A percentile compares a stretch with the other conserved stretches of the same genome.
Conservation (phyloP, 2,329 filamentous ascomycete species). For the Scorias spongiosa region DNA sequence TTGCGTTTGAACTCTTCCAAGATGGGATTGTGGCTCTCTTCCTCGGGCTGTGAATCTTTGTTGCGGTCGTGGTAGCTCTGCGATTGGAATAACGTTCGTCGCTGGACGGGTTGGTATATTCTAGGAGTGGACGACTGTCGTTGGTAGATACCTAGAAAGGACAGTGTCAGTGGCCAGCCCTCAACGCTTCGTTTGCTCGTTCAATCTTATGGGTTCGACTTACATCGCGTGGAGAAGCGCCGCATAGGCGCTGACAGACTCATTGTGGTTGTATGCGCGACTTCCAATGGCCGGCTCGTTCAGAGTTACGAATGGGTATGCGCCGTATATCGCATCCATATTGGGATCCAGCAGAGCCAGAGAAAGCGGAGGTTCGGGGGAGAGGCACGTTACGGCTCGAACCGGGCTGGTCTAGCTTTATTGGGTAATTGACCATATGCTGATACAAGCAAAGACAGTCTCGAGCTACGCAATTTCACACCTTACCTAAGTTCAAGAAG, state of each 20-base stretch:
- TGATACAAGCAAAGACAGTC: no score
- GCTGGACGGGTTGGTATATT: conserved; percentile 1
- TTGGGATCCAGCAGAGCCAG: not conserved
- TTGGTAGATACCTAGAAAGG: conserved; percentile 8
- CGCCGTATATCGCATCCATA: no score
- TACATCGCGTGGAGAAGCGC: conserved; percentile 47
- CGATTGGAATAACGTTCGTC: not conserved
- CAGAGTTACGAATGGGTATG: no score
- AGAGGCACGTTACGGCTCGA: not conserved
- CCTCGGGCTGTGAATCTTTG: not conserved
- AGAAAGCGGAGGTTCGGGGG: not conserved
- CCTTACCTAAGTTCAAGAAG: no score
- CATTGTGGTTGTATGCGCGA: conserved; percentile 31
- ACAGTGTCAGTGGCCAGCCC: not conserved
- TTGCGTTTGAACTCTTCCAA: conserved; percentile 42
- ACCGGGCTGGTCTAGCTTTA: no score
- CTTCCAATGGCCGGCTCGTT: no score
- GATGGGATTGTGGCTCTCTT: conserved; percentile 34
- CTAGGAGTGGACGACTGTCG: conserved; percentile 2
- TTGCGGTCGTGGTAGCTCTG: not conserved
- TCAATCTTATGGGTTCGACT: conserved; percentile 6
- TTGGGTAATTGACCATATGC: no score
- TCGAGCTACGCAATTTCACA: no score
- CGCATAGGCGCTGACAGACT: conserved; percentile 48
- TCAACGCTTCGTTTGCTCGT: no score